Percentiles rank a stretch among this genome's conserved stretches.
phyloP scores from a whole-genome alignment of 495 filamentous ascomycete species.

The Penicillium coffeae region DNA sequence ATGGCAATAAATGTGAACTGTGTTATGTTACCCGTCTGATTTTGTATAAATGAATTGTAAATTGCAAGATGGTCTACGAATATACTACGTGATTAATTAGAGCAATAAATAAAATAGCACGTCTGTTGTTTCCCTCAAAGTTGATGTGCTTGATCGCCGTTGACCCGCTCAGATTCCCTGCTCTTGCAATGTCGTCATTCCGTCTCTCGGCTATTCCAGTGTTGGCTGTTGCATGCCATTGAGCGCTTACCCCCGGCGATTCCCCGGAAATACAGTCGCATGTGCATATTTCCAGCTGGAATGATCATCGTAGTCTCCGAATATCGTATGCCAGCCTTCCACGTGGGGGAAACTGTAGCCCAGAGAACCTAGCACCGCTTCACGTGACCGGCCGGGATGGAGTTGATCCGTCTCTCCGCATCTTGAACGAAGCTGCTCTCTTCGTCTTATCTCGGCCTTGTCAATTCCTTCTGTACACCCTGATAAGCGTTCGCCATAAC shows the following conservation, averaged over 20 bases:
- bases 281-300: neutral
- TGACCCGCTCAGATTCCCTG: too few species aligned
- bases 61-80: too few species aligned
- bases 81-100: neutral
- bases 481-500: neutral
- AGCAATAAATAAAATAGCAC: neutral
- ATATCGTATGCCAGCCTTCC: neutral
- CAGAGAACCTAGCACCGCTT: neutral
- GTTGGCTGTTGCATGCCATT: neutral
- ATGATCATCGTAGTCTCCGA: neutral
- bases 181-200: slow-evolving; percentile 20
- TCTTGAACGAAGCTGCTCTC: slow-evolving; percentile 17
- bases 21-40: too few species aligned
- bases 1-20: too few species aligned
- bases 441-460: slow-evolving; percentile 5
- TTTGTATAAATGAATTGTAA: too few species aligned
- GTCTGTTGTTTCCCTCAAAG: too few species aligned
- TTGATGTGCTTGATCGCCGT: too few species aligned
- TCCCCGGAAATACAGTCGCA: neutral
- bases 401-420: slow-evolving; percentile 25
- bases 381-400: slow-evolving; percentile 19
- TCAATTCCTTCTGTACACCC: slow-evolving; percentile 10
- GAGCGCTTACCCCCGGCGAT: neutral
- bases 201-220: slow-evolving; percentile 13
- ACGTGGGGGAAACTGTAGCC: neutral